Evolutionary conservation across 805 yeast genomes (phyloP), one percentile per base, ranked within the genome.

Genomic region (Yarrowia hollandica): DNA sequence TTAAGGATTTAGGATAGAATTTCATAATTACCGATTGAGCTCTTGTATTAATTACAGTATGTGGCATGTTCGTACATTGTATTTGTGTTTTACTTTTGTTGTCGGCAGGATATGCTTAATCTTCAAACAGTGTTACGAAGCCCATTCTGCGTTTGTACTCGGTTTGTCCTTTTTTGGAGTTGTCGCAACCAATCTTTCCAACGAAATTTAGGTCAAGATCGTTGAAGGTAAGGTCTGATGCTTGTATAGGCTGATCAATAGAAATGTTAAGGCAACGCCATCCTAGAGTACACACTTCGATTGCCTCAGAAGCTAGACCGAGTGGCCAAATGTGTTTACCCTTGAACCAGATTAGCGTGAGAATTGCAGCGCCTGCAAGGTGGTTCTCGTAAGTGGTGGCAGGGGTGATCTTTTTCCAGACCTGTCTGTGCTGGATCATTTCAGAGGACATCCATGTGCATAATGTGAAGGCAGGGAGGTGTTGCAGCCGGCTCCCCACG

Each of bases 211-310:
- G 52, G 28, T 44, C 52, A n/a, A 28, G 52, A 11, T 44, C 52
- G 52, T 44, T 44, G 18, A 44, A 30, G 7, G 52, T 44, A 6
- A 19, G 18, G 18, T 44, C 35, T 3, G 35, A 14, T 4, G 25
- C n/a, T 5, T 44, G 52, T 4, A 44, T 30, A 2, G 52, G 52
- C 35, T 44, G 52, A 23, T 44, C 52, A n/a, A 44, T 5, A 4
- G 52, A 28, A 10, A 44, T 44, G n/a, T 28, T 44, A 35, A 44
- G 28, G 18, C 52, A 44, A 2, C 52, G 52, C 52, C 52, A 44
- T n/a, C 52, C 52, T 2, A 44, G 52, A 15, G 52, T 44, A 14
- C 52, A 44, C 35, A 44, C 52, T n/a, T 44, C 52, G 9, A 28
- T 44, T n/a, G 21, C 11, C 18, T 44, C 35, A 3, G 52, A 44